Evolutionary conservation across 164 flowering plant genomes (phyloP).

Genomic region (Taxillus chinensis): DNA sequence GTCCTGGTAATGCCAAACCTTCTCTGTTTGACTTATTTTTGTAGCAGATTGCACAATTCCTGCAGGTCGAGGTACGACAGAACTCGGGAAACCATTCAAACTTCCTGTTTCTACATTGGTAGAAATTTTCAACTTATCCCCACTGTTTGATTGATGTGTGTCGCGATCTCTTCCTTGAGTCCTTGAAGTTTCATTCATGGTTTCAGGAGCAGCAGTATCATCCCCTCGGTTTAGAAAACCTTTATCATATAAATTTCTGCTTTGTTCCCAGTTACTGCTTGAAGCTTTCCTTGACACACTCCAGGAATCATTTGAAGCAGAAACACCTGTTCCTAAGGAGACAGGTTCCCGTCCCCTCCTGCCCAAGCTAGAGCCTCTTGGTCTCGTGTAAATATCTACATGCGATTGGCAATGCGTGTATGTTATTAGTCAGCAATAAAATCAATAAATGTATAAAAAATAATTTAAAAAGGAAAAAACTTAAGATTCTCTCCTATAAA

Average conservation of each 20-base stretch:
- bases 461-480: too few species aligned
- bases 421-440: neutral
- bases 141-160: conserved; percentile 20
- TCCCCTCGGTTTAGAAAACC: conserved; percentile 25
- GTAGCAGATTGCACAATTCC: conserved; percentile 15
- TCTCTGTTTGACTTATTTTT: conserved; percentile 54
- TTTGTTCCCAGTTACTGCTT: conserved; percentile 29
- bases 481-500: too few species aligned
- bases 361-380: conserved; percentile 39
- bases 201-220: conserved; percentile 20
- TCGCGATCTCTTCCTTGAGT: conserved; percentile 37
- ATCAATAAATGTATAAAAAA: neutral
- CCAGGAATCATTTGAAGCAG: conserved; percentile 39
- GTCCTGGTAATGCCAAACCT: conserved; percentile 85
- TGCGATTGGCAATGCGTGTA: conserved; percentile 6
- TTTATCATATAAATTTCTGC: conserved; percentile 35
- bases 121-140: conserved; percentile 24
- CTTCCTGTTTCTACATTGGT: conserved; percentile 19
- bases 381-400: conserved; percentile 40
- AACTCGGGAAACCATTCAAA: conserved; percentile 21
- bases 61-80: conserved; percentile 21
- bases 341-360: conserved; percentile 45
- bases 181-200: conserved; percentile 31
- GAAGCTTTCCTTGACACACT: conserved; percentile 33
- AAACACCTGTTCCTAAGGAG: conserved; percentile 45